Conservation (phyloP, 2,329 filamentous ascomycete genomes). For the Botrytis elliptica region DNA sequence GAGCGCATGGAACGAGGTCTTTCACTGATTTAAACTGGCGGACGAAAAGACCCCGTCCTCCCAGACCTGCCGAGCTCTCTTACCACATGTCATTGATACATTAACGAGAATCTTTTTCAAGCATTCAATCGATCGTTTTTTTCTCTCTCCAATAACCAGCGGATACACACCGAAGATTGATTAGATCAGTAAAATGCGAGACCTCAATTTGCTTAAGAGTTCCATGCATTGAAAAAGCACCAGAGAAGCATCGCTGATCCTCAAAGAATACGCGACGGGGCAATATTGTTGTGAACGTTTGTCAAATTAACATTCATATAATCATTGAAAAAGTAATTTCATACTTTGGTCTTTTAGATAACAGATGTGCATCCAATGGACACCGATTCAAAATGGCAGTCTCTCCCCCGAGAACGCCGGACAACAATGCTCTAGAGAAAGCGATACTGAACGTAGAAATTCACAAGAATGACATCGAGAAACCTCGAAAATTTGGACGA, state of each 20-base stretch:
- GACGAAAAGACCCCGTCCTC: not conserved
- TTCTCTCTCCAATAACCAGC: no score
- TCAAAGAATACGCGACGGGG: not conserved
- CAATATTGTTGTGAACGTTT: fast-evolving
- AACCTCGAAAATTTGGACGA: not conserved
- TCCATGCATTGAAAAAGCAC: not conserved
- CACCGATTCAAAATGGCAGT: not conserved
- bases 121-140: no score
- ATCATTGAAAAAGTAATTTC: not conserved
- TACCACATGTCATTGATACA: not conserved
- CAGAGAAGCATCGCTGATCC: fast-evolving
- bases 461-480: not conserved
- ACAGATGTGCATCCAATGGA: not conserved
- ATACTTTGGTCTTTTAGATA: not conserved
- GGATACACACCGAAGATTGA: not conserved
- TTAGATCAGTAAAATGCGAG: not conserved
- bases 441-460: not conserved
- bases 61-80: not conserved
- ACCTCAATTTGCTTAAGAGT: fast-evolving
- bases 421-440: not conserved
- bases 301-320: fast-evolving
- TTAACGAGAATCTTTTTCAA: not conserved
- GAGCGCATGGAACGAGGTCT: not conserved
- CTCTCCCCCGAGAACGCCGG: not conserved
- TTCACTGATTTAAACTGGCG: fast-evolving